Conservation (phyloP, 768 basidiomycete genomes). For the Tylopilus intermedius region DNA sequence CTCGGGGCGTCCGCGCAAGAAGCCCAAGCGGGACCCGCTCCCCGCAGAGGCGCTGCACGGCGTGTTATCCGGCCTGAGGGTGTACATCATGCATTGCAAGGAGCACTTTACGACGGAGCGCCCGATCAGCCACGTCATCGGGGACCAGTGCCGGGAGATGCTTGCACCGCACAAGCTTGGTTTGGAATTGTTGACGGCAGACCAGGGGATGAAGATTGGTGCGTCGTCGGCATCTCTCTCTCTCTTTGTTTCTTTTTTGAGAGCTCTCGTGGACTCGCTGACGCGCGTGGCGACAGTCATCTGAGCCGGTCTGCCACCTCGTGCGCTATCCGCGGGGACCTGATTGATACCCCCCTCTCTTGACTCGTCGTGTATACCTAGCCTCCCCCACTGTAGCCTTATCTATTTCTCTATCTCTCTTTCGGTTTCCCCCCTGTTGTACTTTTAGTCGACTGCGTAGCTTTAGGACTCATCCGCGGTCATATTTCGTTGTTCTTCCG, state of each 20-base stretch:
- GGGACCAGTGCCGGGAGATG: slow-evolving; percentile 62
- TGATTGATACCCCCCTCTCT: slow-evolving; percentile 15
- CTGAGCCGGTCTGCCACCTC: neutral
- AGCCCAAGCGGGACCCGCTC: slow-evolving; percentile 34
- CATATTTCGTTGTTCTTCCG: no score
- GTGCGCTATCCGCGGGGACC: neutral
- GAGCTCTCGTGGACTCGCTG: neutral
- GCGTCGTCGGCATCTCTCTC: slow-evolving; percentile 26
- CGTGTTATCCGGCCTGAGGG: slow-evolving; percentile 52
- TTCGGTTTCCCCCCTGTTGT: neutral
- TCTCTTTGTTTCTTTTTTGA: neutral
- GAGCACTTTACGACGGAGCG: slow-evolving; percentile 52
- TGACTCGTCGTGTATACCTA: slow-evolving; percentile 33
- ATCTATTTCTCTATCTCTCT: slow-evolving; percentile 4
- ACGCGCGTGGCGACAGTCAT: neutral
- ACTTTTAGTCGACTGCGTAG: no score
- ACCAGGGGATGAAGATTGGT: slow-evolving; percentile 83
- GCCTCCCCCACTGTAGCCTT: slow-evolving; percentile 34
- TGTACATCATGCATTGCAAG: slow-evolving; percentile 90
- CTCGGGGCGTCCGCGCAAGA: slow-evolving; percentile 29
- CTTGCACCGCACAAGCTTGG: slow-evolving; percentile 63
- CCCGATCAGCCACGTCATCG: slow-evolving; percentile 63
- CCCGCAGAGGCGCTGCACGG: slow-evolving; percentile 43
- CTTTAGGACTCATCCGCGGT: no score
- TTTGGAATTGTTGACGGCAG: slow-evolving; percentile 61